Base-by-base conservation (phyloP, 2,329 filamentous ascomycete species). In the Talaromyces sp. region DNA sequence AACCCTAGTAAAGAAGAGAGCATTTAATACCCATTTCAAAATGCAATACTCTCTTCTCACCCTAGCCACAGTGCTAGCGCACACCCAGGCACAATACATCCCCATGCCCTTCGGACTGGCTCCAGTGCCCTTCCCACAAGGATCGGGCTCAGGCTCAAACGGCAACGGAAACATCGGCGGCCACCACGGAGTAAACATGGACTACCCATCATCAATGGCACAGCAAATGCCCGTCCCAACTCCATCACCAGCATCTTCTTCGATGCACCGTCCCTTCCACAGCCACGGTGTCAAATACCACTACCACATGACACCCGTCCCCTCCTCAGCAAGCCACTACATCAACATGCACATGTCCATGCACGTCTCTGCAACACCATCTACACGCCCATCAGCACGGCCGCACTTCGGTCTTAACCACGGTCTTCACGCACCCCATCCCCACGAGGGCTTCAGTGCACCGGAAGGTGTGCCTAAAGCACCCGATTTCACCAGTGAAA, bases 41-140 rank as follows among this genome's bases (percentile, higher is more conserved):
- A 66, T 66, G 64, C 55, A 56, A 14, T 20, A 57, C 17, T 33
- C 53, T 9, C 19, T 60, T 17, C 41, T 62, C 41, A 35, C 55
- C 30, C 47, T 64, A 24, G 43, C 56, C 48, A 54, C 56, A 36
- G 46, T 58, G 13, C 46, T 66, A 11, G 60, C 56, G 13, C 55
- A 52, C 9, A 32, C 17, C 45, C 32, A 40, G 16, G 54, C 54
- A n/a, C 43, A 49, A 27, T 27, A 19, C 35, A 11, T 49, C 17
- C 46, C 46, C 13, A 49, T 49, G 46, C 35, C 46, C 13, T 40
- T 22, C 37, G 46, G 35, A 10, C 27, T 46, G 8, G 43, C 17
- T 19, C 22, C 43, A 8, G 43, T 36, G 13, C 17, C 43, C 13
- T 24, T 46, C 16, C 27, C 27, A 32, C 22, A 20, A 13, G 42